Evolutionary conservation across 345 rosid genomes (phyloP).

Genomic region (Boechera divaricarpa): DNA sequence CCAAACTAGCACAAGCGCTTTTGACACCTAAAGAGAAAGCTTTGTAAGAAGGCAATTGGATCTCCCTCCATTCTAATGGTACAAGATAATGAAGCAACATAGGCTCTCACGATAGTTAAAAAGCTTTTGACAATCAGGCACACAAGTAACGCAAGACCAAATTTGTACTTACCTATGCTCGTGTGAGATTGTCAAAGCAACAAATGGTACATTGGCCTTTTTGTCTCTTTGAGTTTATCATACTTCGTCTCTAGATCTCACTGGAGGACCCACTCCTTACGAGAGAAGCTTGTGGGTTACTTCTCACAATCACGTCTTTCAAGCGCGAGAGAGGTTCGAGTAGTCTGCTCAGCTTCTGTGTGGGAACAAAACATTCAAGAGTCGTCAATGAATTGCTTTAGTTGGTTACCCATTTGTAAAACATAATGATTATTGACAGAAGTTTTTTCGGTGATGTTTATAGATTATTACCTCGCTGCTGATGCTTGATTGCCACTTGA

Average conservation of each 20-base stretch:
- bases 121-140: constrained; percentile 22
- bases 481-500: constrained; percentile 75
- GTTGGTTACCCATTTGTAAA: constrained; percentile 1
- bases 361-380: constrained; percentile 1
- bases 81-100: constrained; percentile 37
- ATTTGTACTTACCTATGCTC: constrained; percentile 30
- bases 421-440: constrained; percentile 4
- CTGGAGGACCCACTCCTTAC: constrained; percentile 60
- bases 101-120: constrained; percentile 18
- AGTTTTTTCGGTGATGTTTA: not conserved
- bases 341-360: constrained; percentile 72
- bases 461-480: constrained; percentile 62
- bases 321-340: constrained; percentile 74
- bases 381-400: not conserved
- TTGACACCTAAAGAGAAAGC: constrained; percentile 27
- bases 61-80: constrained; percentile 33
- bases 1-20: constrained; percentile 27
- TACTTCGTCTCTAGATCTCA: constrained; percentile 47
- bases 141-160: constrained; percentile 21
- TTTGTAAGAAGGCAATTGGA: constrained; percentile 11
- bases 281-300: constrained; percentile 68
- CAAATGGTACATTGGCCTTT: constrained; percentile 14
- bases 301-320: constrained; percentile 77
- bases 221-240: constrained; percentile 40
- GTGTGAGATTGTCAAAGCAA: constrained; percentile 29